These are phyloP conservation scores for Suillus hirtellus DNA, from an alignment of 768 basidiomycete genomes.

Conservation along the genomic window DNA sequence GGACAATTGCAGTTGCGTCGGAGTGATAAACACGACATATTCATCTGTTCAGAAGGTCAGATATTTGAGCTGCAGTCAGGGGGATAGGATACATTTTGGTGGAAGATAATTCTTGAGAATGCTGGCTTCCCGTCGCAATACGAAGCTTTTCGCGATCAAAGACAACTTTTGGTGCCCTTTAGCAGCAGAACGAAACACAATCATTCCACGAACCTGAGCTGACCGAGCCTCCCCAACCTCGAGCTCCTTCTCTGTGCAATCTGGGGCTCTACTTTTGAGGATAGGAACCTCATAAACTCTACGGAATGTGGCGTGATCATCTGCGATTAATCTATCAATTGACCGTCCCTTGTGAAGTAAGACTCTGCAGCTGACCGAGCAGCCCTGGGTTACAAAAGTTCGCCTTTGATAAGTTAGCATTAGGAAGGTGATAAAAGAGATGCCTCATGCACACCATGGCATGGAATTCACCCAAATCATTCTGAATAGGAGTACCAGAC, in stretches of 20 bases:
- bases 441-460: conserved; percentile 71
- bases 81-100: conserved; percentile 70
- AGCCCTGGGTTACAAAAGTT: conserved; percentile 95
- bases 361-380: conserved; percentile 51
- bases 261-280: conserved; percentile 78
- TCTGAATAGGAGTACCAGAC: conserved; percentile 97
- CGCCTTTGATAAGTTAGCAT: conserved; percentile 46
- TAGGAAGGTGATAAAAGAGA: neutral
- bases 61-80: conserved; percentile 6
- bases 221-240: conserved; percentile 78
- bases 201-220: conserved; percentile 56
- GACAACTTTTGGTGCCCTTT: conserved; percentile 49
- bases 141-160: conserved; percentile 80
- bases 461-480: conserved; percentile 93
- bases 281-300: conserved; percentile 88
- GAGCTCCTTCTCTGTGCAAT: conserved; percentile 66
- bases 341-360: conserved; percentile 7
- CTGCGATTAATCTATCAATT: conserved; percentile 36
- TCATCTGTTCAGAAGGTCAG: conserved; percentile 59
- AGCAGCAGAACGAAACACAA: conserved; percentile 3
- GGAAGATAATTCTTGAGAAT: conserved; percentile 84
- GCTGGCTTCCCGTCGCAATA: conserved; percentile 83
- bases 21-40: conserved; percentile 96
- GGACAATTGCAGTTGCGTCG: conserved; percentile 77
- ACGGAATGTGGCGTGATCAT: conserved; percentile 74